A percentile compares a stretch with the other conserved stretches of the same genome.
Conservation (phyloP, 495 filamentous ascomycete species). For the Penicillium samsonianum region DNA sequence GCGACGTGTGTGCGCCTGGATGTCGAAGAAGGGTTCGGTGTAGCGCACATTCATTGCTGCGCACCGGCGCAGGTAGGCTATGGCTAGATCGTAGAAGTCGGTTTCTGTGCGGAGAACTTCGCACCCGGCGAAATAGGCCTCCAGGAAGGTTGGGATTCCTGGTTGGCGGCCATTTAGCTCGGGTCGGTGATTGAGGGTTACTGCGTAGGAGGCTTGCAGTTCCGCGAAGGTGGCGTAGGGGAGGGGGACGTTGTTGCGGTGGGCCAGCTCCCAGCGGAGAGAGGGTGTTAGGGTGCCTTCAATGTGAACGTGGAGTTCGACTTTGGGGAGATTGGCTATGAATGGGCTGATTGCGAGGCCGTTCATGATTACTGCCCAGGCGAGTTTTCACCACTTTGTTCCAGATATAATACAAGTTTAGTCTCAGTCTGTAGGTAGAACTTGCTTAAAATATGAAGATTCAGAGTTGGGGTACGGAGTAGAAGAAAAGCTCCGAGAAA, state of each 20-base stretch:
- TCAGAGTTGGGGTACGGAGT: not conserved
- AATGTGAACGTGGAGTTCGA: slow-evolving; percentile 48
- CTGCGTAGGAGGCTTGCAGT: slow-evolving; percentile 32
- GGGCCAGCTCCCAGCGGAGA: slow-evolving; percentile 39
- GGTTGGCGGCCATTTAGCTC: slow-evolving; percentile 36
- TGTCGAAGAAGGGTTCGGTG: slow-evolving; percentile 46
- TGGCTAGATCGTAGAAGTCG: slow-evolving; percentile 47
- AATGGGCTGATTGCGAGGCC: slow-evolving; percentile 33
- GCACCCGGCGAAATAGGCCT: slow-evolving; percentile 43
- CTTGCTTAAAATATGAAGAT: no score
- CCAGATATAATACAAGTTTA: no score
- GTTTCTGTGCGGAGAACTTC: slow-evolving; percentile 39
- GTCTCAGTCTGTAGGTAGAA: no score
- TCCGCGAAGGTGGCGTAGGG: slow-evolving; percentile 35
- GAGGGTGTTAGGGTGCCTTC: slow-evolving; percentile 45
- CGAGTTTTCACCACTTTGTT: not conserved
- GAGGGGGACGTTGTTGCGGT: slow-evolving; percentile 38
- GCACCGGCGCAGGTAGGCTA: slow-evolving; percentile 38
- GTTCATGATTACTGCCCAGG: slow-evolving; percentile 21
- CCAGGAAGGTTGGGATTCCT: slow-evolving; percentile 41
- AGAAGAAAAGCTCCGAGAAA: not conserved
- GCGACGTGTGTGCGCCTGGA: slow-evolving; percentile 43
- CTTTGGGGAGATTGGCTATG: slow-evolving; percentile 40
- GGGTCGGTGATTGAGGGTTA: slow-evolving; percentile 37
- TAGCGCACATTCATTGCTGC: slow-evolving; percentile 43